These are phyloP conservation scores for Pichia kudriavzevii DNA, from an alignment of 1,139 yeast genomes.

Conservation along the genomic window DNA sequence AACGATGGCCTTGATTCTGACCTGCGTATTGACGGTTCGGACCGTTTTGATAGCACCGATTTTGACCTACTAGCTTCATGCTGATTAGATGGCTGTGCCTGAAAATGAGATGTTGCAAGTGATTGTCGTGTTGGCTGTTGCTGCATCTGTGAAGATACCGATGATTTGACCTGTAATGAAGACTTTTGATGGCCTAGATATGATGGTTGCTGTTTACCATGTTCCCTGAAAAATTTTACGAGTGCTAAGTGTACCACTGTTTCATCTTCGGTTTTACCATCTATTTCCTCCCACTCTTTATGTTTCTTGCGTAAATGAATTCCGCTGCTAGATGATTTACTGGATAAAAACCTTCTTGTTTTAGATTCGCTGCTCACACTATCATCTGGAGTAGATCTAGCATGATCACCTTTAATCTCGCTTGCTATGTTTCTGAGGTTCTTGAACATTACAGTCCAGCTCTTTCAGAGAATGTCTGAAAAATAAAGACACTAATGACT, in stretches of 20 bases:
- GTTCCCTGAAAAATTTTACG: constrained; percentile 21
- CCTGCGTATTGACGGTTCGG: neutral
- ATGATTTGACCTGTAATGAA: neutral
- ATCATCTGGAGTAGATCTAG: too few relatives aligned
- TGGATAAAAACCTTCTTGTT: constrained; percentile 4
- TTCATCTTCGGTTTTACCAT: constrained; percentile 24
- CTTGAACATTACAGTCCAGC: too few relatives aligned
- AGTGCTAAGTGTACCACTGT: constrained; percentile 28
- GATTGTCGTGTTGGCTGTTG: constrained; percentile 1
- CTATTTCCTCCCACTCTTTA: constrained; percentile 19
- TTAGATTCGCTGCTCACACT: too few relatives aligned
- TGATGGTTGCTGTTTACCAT: constrained; percentile 20
- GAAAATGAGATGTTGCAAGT: too few relatives aligned
- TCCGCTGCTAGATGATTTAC: neutral
- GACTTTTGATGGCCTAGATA: constrained; percentile 16
- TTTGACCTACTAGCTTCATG: too few relatives aligned
- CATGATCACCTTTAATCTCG: neutral
- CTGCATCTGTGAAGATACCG: neutral
- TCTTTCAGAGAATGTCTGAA: too few relatives aligned
- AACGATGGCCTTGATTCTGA: constrained; percentile 1
- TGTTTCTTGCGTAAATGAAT: neutral
- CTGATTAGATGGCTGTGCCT: too few relatives aligned
- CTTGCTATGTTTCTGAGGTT: neutral
- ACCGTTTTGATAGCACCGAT: too few relatives aligned
- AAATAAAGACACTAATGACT: too few relatives aligned